These are phyloP conservation scores for Podosphaera fusca DNA, from an alignment of 2,329 filamentous ascomycete species.

Conservation along the genomic window DNA sequence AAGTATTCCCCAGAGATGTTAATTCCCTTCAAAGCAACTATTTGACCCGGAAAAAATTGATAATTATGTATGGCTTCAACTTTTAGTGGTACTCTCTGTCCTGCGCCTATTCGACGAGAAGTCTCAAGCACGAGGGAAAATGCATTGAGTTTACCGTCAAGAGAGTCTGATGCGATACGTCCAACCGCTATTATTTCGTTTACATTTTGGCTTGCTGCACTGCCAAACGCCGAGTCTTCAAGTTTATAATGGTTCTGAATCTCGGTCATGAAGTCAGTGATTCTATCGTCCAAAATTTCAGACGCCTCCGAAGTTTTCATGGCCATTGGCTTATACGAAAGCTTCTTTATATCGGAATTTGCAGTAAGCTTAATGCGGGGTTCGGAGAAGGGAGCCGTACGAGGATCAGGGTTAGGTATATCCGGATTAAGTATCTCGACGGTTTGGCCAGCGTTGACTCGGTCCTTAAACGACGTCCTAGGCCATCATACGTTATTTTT, in stretches of 20 bases:
- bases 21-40: conserved; percentile 66
- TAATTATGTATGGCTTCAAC: conserved; percentile 44
- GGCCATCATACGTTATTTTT: neutral
- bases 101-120: conserved; percentile 62
- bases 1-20: conserved; percentile 77
- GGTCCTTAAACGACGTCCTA: conserved; percentile 45
- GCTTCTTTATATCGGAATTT: conserved; percentile 73
- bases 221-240: conserved; percentile 65
- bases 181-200: conserved; percentile 77
- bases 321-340: conserved; percentile 74
- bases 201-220: conserved; percentile 63
- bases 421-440: conserved; percentile 66
- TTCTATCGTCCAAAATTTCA: conserved; percentile 81
- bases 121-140: conserved; percentile 76
- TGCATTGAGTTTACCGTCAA: conserved; percentile 68
- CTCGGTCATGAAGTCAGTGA: conserved; percentile 65
- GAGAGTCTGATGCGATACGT: conserved; percentile 67
- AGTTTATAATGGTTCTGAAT: conserved; percentile 53
- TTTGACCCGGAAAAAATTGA: conserved; percentile 85
- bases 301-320: conserved; percentile 89
- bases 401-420: conserved; percentile 41
- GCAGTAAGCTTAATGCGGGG: conserved; percentile 65
- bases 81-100: conserved; percentile 58
- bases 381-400: conserved; percentile 48
- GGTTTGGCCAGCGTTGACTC: conserved; percentile 58